A percentile compares a stretch with the other conserved stretches of the same genome.
Conservation (phyloP, 2,329 filamentous ascomycete genomes). For the Paecilomyces formosus region DNA sequence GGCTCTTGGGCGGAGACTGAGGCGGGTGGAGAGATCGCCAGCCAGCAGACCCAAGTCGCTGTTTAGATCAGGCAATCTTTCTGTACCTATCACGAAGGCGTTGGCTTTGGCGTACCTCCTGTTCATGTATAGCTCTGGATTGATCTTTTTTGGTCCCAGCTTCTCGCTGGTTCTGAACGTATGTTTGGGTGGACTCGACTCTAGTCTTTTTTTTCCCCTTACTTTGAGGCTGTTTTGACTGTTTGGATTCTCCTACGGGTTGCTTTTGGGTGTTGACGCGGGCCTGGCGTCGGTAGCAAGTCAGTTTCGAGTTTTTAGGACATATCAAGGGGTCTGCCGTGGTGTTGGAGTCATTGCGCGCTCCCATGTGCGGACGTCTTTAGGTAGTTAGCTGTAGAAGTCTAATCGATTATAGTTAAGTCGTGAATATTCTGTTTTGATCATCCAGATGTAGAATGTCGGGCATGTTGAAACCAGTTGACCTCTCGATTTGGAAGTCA, state of each 20-base stretch:
- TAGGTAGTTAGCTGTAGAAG: not conserved
- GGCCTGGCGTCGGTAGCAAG: not conserved
- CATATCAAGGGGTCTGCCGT: not conserved
- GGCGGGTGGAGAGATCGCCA: slow-evolving; percentile 40
- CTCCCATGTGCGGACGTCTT: not conserved
- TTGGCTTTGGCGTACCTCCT: slow-evolving; percentile 9
- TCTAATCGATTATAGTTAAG: not conserved
- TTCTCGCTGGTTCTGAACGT: not conserved
- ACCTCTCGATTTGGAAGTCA: not conserved
- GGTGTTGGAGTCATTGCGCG: not conserved
- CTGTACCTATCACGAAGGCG: not conserved
- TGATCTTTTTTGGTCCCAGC: slow-evolving; percentile 8
- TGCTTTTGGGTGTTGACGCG: not conserved
- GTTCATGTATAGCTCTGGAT: slow-evolving; percentile 19
- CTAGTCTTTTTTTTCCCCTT: not conserved
- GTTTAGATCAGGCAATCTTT: slow-evolving; percentile 2
- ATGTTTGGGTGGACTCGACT: not conserved
- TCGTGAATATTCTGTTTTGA: not conserved
- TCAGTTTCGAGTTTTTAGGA: not conserved
- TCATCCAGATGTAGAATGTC: not conserved
- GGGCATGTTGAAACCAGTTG: not conserved
- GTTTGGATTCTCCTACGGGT: not conserved
- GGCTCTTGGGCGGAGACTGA: slow-evolving; percentile 82
- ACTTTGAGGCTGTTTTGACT: slow-evolving; percentile 5
- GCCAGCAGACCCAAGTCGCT: slow-evolving; percentile 22